Evolutionary conservation across 1,284 basidiomycete species (phyloP).

Genomic region (Golubevia sp.): DNA sequence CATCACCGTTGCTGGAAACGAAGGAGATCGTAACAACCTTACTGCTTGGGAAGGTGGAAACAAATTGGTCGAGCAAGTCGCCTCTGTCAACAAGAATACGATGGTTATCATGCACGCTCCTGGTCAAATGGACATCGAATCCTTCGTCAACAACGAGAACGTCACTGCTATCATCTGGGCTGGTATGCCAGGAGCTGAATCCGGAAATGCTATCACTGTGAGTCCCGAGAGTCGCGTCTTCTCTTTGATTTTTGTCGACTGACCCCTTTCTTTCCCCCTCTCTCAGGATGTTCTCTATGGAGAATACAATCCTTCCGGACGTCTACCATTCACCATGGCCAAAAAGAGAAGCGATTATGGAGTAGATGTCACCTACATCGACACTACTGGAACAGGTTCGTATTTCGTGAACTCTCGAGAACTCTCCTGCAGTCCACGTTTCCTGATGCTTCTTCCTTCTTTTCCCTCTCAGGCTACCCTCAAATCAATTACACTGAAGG

Average conservation of each 20-base stretch:
- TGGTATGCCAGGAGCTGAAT: constrained; percentile 38
- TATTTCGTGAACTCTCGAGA: no score
- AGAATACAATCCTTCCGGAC: constrained; percentile 39
- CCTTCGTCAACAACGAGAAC: constrained; percentile 41
- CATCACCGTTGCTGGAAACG: constrained; percentile 76
- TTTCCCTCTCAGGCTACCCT: background rate
- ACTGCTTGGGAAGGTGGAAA: constrained; percentile 81
- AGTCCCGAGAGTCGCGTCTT: no score
- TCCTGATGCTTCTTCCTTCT: background rate
- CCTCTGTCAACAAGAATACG: constrained; percentile 40
- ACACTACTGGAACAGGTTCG: no score
- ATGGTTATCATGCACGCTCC: constrained; percentile 44
- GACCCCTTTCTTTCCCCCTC: background rate
- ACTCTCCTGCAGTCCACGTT: no score
- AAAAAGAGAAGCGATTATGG: constrained; percentile 30
- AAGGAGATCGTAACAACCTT: constrained; percentile 77
- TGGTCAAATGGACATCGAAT: constrained; percentile 38
- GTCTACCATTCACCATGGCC: constrained; percentile 48
- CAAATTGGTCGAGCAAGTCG: constrained; percentile 36
- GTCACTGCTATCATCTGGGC: constrained; percentile 44
- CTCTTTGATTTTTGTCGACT: no score
- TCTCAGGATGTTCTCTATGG: constrained; percentile 44
- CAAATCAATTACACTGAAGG: constrained; percentile 47
- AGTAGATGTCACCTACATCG: constrained; percentile 11
- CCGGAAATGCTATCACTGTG: constrained; percentile 33